Evolutionary conservation across 164 flowering plant genomes (phyloP).

Genomic region (Amborella trichopoda): DNA sequence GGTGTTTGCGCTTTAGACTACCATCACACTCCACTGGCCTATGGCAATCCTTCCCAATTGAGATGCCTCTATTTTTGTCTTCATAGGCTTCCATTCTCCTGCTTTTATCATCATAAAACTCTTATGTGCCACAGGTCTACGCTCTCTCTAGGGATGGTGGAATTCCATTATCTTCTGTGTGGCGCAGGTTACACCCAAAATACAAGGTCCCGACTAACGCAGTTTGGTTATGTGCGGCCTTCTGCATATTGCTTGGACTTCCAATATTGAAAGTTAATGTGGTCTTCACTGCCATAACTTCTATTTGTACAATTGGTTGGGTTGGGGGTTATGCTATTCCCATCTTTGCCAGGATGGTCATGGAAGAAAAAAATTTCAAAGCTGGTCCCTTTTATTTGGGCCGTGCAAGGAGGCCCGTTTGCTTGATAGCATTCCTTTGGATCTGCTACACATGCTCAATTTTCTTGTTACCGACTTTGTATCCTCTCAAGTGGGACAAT

Average conservation of each 20-base stretch:
- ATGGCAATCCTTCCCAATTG: too few species aligned
- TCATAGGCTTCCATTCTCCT: too few species aligned
- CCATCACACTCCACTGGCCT: too few species aligned
- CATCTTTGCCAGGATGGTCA: slow-evolving; percentile 58
- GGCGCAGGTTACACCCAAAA: slow-evolving; percentile 55
- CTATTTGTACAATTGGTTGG: slow-evolving; percentile 67
- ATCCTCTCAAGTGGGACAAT: slow-evolving; percentile 46
- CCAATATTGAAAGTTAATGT: slow-evolving; percentile 57
- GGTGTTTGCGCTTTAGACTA: too few species aligned
- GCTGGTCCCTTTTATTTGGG: slow-evolving; percentile 59
- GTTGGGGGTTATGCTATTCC: slow-evolving; percentile 82
- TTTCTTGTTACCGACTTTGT: slow-evolving; percentile 51
- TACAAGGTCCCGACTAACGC: slow-evolving; percentile 68
- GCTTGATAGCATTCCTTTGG: slow-evolving; percentile 62
- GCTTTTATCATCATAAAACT: too few species aligned
- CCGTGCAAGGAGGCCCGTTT: slow-evolving; percentile 48
- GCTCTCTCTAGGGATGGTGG: slow-evolving; percentile 64
- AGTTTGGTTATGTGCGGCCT: slow-evolving; percentile 70
- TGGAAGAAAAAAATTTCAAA: slow-evolving; percentile 47
- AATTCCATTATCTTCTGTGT: slow-evolving; percentile 47
- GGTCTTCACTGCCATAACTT: slow-evolving; percentile 57
- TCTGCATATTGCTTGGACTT: slow-evolving; percentile 58
- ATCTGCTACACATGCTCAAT: slow-evolving; percentile 58
- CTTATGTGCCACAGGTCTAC: slow-evolving; percentile 33
- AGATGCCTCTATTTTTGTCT: too few species aligned